Evolutionary conservation across 2,329 filamentous ascomycete genomes (phyloP).

Genomic region (Trichophyton schoenleinii): DNA sequence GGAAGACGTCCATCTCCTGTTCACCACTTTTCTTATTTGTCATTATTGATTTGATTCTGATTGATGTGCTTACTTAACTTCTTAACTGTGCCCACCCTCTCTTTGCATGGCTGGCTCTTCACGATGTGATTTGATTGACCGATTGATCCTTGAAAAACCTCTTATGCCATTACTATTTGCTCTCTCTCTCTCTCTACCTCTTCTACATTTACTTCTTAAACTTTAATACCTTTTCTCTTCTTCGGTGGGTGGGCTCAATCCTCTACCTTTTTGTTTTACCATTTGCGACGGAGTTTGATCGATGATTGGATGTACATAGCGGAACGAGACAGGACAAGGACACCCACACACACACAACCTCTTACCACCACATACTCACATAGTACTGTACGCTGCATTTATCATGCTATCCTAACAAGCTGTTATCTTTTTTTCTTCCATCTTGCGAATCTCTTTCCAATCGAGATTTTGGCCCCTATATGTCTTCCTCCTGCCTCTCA

Average conservation of each 20-base stretch:
- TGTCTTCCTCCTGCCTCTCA: neutral
- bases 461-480: neutral
- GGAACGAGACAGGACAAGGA: neutral
- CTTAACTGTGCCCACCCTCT: neutral
- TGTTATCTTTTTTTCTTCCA: neutral
- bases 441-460: neutral
- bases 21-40: neutral
- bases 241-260: neutral
- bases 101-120: neutral
- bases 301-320: neutral
- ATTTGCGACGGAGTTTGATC: neutral
- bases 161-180: neutral
- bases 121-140: conserved; percentile 1
- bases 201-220: neutral
- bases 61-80: conserved; percentile 1
- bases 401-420: neutral
- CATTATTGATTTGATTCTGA: conserved; percentile 3
- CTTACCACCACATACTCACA: neutral
- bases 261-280: neutral
- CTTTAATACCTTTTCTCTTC: neutral
- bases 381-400: neutral
- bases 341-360: neutral
- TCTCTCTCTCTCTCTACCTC: neutral
- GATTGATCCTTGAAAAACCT: conserved; percentile 1
- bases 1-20: neutral